Evolutionary conservation across 1,284 basidiomycete species (phyloP).

Genomic region (Sanghuangporus baumii): DNA sequence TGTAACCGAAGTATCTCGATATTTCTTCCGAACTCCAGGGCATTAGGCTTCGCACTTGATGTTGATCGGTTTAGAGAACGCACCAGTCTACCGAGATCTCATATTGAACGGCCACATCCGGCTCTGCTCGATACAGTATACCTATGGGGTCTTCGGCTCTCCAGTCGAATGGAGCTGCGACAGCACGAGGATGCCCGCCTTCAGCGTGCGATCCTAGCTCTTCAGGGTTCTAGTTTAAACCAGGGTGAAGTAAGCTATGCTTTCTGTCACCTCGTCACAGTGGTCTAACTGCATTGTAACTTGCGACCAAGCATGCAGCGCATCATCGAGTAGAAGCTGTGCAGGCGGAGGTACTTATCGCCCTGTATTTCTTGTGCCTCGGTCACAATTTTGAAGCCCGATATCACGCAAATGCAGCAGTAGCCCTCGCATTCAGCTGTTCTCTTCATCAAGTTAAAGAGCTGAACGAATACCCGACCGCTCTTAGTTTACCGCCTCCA

Average conservation of each 20-base stretch:
- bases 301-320: background rate
- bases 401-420: conserved; percentile 36
- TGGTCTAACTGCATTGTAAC: background rate
- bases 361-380: conserved; percentile 44
- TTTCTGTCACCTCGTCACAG: background rate
- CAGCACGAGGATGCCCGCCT: conserved; percentile 34
- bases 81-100: conserved; percentile 24
- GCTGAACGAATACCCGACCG: background rate
- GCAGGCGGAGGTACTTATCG: conserved; percentile 51
- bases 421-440: conserved; percentile 31
- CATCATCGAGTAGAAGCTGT: conserved; percentile 37
- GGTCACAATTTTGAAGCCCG: conserved; percentile 39
- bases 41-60: conserved; percentile 31
- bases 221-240: conserved; percentile 28
- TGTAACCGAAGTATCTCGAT: conserved; percentile 17
- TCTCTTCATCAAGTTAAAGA: conserved; percentile 31
- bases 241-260: conserved; percentile 27
- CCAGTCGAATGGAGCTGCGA: conserved; percentile 22
- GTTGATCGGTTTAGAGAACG: conserved; percentile 25
- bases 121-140: conserved; percentile 44
- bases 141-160: conserved; percentile 43
- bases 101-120: conserved; percentile 39
- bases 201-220: conserved; percentile 38
- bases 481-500: conserved; percentile 23
- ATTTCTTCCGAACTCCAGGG: conserved; percentile 23